phyloP scores from a whole-genome alignment of 352 stramenopile species.

The Pythium aquatile region DNA sequence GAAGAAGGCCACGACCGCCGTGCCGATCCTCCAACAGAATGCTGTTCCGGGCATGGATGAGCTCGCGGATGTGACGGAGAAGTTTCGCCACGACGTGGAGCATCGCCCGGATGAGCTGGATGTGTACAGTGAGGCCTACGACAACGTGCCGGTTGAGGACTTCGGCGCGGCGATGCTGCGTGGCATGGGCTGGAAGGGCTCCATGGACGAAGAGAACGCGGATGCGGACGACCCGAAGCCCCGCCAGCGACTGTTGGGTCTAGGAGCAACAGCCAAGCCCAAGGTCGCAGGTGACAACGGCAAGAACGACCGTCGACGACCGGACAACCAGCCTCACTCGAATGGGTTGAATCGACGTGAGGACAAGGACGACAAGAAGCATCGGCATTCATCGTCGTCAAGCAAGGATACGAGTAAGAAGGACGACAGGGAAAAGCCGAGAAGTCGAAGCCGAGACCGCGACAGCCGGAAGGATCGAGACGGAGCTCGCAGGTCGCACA shows the following conservation, averaged over 20 bases:
- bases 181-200: constrained; percentile 97
- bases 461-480: constrained; percentile 25
- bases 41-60: constrained; percentile 61
- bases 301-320: constrained; percentile 33
- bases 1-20: constrained; percentile 23
- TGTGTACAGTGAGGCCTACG: constrained; percentile 84
- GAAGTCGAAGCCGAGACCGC: constrained; percentile 17
- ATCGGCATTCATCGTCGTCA: background rate
- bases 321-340: constrained; percentile 5
- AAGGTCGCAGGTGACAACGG: constrained; percentile 41
- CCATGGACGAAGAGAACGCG: constrained; percentile 42
- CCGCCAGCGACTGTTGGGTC: constrained; percentile 89
- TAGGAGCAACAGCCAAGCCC: constrained; percentile 88
- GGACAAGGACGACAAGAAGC: constrained; percentile 5
- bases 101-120: constrained; percentile 77
- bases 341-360: constrained; percentile 25
- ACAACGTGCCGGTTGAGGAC: constrained; percentile 90
- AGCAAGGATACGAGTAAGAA: background rate
- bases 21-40: constrained; percentile 76
- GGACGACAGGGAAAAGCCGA: constrained; percentile 10
- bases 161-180: constrained; percentile 95
- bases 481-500: background rate
- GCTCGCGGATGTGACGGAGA: constrained; percentile 71
- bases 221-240: constrained; percentile 55
- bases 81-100: constrained; percentile 83